Evolutionary conservation across 345 rosid genomes (phyloP).

Genomic region (Pistacia atlantica): DNA sequence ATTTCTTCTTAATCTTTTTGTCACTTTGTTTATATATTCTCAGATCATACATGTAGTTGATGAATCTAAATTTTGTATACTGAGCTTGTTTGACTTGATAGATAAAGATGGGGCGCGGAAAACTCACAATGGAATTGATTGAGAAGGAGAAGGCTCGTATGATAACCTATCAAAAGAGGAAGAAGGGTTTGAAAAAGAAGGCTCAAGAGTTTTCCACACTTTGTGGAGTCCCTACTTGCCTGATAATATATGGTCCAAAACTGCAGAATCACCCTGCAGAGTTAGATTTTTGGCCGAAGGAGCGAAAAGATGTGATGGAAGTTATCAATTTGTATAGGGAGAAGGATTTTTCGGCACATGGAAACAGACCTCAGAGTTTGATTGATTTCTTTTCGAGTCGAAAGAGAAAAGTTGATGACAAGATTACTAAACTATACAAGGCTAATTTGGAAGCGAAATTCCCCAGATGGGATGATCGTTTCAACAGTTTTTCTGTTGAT

Average conservation of each 20-base stretch:
- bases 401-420: constrained; percentile 8
- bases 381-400: constrained; percentile 16
- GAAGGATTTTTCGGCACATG: constrained; percentile 20
- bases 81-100: not conserved
- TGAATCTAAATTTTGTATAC: no score
- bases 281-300: constrained; percentile 36
- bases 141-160: constrained; percentile 40
- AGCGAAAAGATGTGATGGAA: constrained; percentile 25
- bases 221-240: constrained; percentile 40
- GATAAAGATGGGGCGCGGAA: constrained; percentile 26
- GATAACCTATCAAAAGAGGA: constrained; percentile 39
- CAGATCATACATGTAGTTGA: no score
- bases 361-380: constrained; percentile 18
- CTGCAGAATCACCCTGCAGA: constrained; percentile 7
- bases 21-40: no score
- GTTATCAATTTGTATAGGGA: constrained; percentile 36
- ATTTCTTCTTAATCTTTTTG: no score
- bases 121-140: constrained; percentile 32
- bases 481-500: not conserved
- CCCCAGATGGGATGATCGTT: not conserved
- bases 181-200: constrained; percentile 38
- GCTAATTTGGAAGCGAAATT: constrained; percentile 13
- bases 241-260: constrained; percentile 40
- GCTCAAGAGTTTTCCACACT: constrained; percentile 23
- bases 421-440: not conserved